Percentiles rank a stretch among this genome's conserved stretches.
These are phyloP conservation scores for Carex kokanica DNA, from an alignment of 176 grass and related monocot genomes.

Conservation along the genomic window DNA sequence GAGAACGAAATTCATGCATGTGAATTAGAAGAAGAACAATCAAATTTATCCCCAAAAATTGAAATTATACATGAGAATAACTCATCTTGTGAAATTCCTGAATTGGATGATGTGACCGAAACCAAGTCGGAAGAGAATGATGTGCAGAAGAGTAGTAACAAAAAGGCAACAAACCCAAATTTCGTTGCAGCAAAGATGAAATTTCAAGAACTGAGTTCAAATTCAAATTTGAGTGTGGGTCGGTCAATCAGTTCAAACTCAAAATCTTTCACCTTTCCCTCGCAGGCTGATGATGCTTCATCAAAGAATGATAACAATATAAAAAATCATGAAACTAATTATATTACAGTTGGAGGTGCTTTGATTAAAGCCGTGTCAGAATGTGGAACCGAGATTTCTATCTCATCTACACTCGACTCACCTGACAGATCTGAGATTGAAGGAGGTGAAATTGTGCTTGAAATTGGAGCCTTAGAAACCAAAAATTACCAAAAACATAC, in stretches of 20 bases:
- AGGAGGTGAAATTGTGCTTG: constrained; percentile 90
- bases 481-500: constrained; percentile 27
- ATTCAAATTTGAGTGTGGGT: constrained; percentile 32
- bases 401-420: constrained; percentile 94
- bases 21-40: constrained; percentile 11
- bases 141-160: constrained; percentile 36
- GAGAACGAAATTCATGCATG: constrained; percentile 30
- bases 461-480: constrained; percentile 73
- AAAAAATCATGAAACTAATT: constrained; percentile 33
- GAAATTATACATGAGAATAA: constrained; percentile 19
- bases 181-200: constrained; percentile 90
- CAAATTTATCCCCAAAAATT: background rate
- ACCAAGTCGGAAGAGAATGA: constrained; percentile 44
- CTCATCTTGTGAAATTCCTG: constrained; percentile 36
- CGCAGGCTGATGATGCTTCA: constrained; percentile 13
- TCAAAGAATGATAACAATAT: constrained; percentile 42
- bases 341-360: constrained; percentile 38
- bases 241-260: constrained; percentile 40
- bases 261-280: constrained; percentile 20
- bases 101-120: constrained; percentile 23
- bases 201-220: constrained; percentile 74
- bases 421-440: constrained; percentile 93
- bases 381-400: constrained; percentile 97
- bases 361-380: constrained; percentile 68
- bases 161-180: constrained; percentile 67